Percentiles rank a stretch among this genome's conserved stretches.
These are phyloP conservation scores for Papiliotrema fonsecae DNA, from an alignment of 1,284 basidiomycete species.

Conservation along the genomic window DNA sequence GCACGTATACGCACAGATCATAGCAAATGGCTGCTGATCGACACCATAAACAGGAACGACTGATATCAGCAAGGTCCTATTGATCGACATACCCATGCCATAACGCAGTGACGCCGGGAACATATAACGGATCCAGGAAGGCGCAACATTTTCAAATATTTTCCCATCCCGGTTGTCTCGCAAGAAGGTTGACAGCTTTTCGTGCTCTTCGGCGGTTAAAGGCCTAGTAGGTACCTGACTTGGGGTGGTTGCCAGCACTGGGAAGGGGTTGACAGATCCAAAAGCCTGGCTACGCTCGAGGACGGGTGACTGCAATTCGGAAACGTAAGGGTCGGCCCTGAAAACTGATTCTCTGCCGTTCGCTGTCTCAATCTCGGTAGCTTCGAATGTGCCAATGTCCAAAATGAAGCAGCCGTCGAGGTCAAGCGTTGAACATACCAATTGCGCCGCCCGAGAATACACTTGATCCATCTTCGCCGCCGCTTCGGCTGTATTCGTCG, in stretches of 20 bases:
- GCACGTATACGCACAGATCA: slow-evolving; percentile 83
- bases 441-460: slow-evolving; percentile 77
- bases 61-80: slow-evolving; percentile 30
- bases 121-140: slow-evolving; percentile 68
- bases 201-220: slow-evolving; percentile 65
- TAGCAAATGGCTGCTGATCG: slow-evolving; percentile 85
- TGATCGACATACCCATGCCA: slow-evolving; percentile 62
- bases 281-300: slow-evolving; percentile 32
- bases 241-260: slow-evolving; percentile 29
- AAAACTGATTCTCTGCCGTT: slow-evolving; percentile 50
- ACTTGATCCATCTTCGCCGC: slow-evolving; percentile 69
- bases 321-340: slow-evolving; percentile 44
- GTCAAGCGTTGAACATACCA: slow-evolving; percentile 83
- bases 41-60: slow-evolving; percentile 90
- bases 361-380: slow-evolving; percentile 57
- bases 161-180: slow-evolving; percentile 72
- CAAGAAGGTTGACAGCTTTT: slow-evolving; percentile 68
- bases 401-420: slow-evolving; percentile 85
- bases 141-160: slow-evolving; percentile 76
- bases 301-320: slow-evolving; percentile 21
- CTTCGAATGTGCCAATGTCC: slow-evolving; percentile 87
- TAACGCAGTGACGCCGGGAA: slow-evolving; percentile 76
- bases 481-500: slow-evolving; percentile 27
- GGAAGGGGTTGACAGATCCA: slow-evolving; percentile 33
- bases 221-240: slow-evolving; percentile 29